Percentiles rank a stretch among this genome's conserved stretches.
phyloP scores from a whole-genome alignment of 345 rosid genomes.

The Populus alba region DNA sequence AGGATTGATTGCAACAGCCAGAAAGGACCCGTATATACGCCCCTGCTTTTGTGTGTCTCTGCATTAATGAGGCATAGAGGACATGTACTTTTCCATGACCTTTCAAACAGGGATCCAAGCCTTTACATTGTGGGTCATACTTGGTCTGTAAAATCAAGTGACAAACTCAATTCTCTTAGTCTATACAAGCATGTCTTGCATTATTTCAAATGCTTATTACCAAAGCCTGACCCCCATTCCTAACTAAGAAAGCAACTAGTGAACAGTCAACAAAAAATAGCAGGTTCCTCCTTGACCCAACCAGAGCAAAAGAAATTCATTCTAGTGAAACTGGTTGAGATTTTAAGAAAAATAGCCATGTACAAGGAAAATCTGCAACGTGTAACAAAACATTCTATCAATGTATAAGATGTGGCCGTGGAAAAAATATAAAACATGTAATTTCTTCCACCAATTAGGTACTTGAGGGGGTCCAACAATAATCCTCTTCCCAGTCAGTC shows the following conservation, averaged over 20 bases:
- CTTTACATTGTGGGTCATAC: background rate
- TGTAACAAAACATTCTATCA: background rate
- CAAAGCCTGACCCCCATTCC: background rate
- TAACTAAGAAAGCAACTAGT: background rate
- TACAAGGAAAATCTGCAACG: background rate
- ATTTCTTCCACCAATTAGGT: background rate
- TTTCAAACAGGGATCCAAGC: background rate
- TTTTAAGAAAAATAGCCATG: background rate
- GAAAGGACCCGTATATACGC: background rate
- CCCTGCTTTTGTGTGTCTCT: background rate
- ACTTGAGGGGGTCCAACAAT: background rate
- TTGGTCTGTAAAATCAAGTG: background rate
- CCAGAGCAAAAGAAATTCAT: too few relatives aligned
- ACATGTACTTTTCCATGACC: background rate
- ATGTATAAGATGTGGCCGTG: background rate
- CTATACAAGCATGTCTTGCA: background rate
- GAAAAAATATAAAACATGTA: background rate
- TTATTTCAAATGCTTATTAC: background rate
- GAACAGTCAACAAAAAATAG: background rate
- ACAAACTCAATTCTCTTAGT: background rate
- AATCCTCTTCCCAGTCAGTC: too few relatives aligned
- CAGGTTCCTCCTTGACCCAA: background rate
- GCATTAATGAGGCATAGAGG: background rate
- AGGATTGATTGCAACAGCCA: background rate
- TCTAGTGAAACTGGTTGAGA: background rate